Base-by-base conservation (phyloP, 805 yeast genomes). In the Nadsonia fulvescens region DNA sequence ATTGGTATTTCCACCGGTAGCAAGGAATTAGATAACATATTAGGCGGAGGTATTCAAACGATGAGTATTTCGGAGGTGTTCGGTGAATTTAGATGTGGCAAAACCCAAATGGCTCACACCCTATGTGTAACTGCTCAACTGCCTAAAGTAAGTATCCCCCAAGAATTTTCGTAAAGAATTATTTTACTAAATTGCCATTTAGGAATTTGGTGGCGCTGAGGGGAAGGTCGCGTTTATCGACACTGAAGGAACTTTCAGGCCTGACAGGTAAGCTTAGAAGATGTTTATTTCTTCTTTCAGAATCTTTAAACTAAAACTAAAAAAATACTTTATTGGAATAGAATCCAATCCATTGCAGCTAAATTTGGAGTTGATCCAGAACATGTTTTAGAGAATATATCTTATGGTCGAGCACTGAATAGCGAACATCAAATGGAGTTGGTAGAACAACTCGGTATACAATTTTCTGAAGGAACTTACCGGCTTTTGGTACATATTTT, bases 211-310 rank as follows among this genome's bases (percentile, higher is more conserved):
- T 4, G 86, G 86, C 4, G 82, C 72, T 8, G 83, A 73, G 44
- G 86, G 86, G 0, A 75, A 74, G 48, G 78, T 75, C 14, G 72
- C 77, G 6, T 75, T 67, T 39, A 70, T 75, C 32, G 86, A 76
- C 40, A 74, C 86, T 0, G 86, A 76, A 43, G 86, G 86, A 4
- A 75, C 86, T 1, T 75, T 75, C 36, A 60, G 86, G 31, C 86
- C 86, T 2, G 79, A 71, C 33, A 55, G 72, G n/a, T n/a, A n/a
- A n/a, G n/a, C n/a, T n/a, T n/a, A n/a, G n/a, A n/a, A n/a, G n/a
- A n/a, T n/a, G n/a, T n/a, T n/a, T n/a, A n/a, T n/a, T n/a, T n/a
- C n/a, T n/a, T n/a, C n/a, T n/a, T n/a, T n/a, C n/a, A n/a, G n/a
- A n/a, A n/a, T n/a, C n/a, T n/a, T n/a, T n/a, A n/a, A n/a, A n/a